These are phyloP conservation scores for Obelidium mucronatum DNA, from an alignment of 192 early-diverging fungal species.

Conservation along the genomic window DNA sequence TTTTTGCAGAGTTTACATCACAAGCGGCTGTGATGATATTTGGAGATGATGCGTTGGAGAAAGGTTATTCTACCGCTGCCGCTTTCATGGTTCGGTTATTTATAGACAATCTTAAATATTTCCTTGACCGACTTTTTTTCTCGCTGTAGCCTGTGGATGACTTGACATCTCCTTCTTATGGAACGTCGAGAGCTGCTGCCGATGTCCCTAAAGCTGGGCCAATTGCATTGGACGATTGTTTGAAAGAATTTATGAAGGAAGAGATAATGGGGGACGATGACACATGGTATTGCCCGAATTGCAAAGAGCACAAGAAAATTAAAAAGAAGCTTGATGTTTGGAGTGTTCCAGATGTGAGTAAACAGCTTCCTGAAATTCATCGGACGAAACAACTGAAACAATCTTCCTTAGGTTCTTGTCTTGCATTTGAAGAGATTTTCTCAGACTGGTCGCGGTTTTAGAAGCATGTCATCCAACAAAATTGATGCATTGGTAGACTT, in stretches of 20 bases:
- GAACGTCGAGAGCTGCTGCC: neutral
- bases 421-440: slow-evolving; percentile 86
- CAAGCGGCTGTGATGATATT: slow-evolving; percentile 8
- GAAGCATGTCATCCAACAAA: slow-evolving; percentile 72
- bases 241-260: slow-evolving; percentile 76
- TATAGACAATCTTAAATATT: neutral
- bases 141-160: neutral
- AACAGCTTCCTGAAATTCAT: neutral
- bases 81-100: slow-evolving; percentile 3
- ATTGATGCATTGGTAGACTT: slow-evolving; percentile 78
- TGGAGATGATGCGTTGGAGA: slow-evolving; percentile 18
- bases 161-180: neutral
- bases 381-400: neutral
- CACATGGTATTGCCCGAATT: slow-evolving; percentile 80
- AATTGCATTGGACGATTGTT: slow-evolving; percentile 71
- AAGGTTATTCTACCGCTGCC: neutral
- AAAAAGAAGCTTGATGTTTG: slow-evolving; percentile 85
- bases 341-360: slow-evolving; percentile 69
- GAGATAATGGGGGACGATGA: slow-evolving; percentile 79
- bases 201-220: slow-evolving; percentile 33
- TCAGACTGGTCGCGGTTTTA: slow-evolving; percentile 56
- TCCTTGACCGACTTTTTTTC: neutral
- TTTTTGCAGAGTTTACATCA: slow-evolving; percentile 17
- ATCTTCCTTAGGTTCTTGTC: slow-evolving; percentile 62
- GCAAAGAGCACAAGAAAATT: slow-evolving; percentile 76